Evolutionary conservation across 2,329 filamentous ascomycete species (phyloP).

Genomic region (Neopestalotiopsis sp.): DNA sequence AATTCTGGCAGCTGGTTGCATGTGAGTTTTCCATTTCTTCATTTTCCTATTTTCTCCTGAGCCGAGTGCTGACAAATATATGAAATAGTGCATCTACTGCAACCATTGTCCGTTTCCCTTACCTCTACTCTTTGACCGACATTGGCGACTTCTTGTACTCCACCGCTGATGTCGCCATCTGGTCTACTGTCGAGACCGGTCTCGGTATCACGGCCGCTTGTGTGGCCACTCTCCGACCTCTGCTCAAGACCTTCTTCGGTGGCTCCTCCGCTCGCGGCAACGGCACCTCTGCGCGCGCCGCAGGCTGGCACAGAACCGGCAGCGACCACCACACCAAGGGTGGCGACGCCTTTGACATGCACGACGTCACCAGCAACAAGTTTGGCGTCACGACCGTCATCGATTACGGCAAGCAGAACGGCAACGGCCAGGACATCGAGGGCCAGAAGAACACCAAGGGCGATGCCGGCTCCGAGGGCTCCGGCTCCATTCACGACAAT

Average conservation of each 20-base stretch:
- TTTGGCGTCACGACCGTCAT: conserved; percentile 24
- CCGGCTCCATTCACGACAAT: conserved; percentile 17
- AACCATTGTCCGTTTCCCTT: conserved; percentile 48
- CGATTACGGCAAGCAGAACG: conserved; percentile 19
- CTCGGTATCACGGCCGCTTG: conserved; percentile 46
- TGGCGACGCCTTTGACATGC: conserved; percentile 21
- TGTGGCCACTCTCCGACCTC: conserved; percentile 45
- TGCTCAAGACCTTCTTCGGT: conserved; percentile 30
- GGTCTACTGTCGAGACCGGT: conserved; percentile 50
- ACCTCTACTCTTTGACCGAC: conserved; percentile 41
- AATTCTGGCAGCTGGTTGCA: conserved; percentile 39
- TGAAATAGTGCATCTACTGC: conserved; percentile 43
- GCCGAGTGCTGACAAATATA: not conserved
- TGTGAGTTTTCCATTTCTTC: conserved; percentile 32
- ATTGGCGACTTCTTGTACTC: conserved; percentile 48
- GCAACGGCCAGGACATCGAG: conserved; percentile 11
- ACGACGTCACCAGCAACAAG: conserved; percentile 16
- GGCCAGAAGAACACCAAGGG: conserved; percentile 13
- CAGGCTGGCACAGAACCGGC: conserved; percentile 18
- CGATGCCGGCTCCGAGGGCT: conserved; percentile 17
- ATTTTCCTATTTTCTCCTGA: not conserved
- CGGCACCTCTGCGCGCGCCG: conserved; percentile 18
- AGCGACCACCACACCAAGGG: conserved; percentile 10
- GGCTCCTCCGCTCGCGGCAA: conserved; percentile 20
- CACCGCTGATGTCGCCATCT: conserved; percentile 48